Evolutionary conservation across 208 protist genomes (phyloP), one percentile per base, ranked within the genome.

Genomic region (Acanthamoeba triangularis): DNA sequence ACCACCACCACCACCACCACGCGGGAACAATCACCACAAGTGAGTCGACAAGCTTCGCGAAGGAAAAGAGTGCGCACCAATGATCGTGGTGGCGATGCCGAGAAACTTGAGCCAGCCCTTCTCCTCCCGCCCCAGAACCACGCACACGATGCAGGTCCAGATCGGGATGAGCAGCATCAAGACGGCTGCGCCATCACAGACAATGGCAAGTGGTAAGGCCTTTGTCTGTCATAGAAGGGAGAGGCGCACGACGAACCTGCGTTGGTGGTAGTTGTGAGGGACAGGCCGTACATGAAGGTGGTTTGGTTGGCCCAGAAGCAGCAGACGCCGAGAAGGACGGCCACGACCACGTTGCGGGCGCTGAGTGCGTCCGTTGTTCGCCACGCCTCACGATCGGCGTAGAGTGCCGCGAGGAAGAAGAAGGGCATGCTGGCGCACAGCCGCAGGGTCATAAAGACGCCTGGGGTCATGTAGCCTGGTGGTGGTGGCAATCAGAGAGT

Each of bases 261-360:
- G 16, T 85, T 85, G 10, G 78, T 85, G 41, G 78, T 37, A 18
- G 78, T 85, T 8, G 78, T 85, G 3, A 61, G 44, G 47, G 35
- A 37, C 23, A 85, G 78, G 47, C 78, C 78, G 47, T 85, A 85
- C 78, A 85, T 85, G 41, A 85, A 85, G 6, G 41, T 59, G 3
- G 78, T 56, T 35, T 85, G 78, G 44, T 85, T 85, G 37, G 78
- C 37, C 78, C 78, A 85, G 14, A 85, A 85, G 78, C 78, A 85
- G 47, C 78, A 85, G 18, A 56, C 44, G 20, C 78, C 78, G 8
- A 85, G 18, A 25, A 85, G 6, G 1, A 18, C 35, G 1, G 78
- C 44, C 2, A 33, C n/a, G 0, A n/a, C 35, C 8, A 85, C n/a
- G 20, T 59, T 56, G 41, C 78, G 78, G 28, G n/a, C 2, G 78